These are phyloP conservation scores for Fomitopsis pinicola DNA, from an alignment of 1,284 basidiomycete species.

Conservation along the genomic window DNA sequence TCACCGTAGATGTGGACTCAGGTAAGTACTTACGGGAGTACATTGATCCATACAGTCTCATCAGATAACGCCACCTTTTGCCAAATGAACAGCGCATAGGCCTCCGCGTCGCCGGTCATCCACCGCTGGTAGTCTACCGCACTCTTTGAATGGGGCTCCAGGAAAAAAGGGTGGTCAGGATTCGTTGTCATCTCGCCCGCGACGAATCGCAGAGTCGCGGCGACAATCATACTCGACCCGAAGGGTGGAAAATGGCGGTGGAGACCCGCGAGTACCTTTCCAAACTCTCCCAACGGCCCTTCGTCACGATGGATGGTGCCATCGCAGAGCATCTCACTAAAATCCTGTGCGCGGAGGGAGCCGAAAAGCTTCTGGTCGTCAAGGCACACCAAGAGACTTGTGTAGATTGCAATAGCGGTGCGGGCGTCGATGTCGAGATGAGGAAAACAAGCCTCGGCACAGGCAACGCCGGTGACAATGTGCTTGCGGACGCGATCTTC, in stretches of 20 bases:
- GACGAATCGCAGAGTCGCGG: background rate
- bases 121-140: background rate
- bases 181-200: background rate
- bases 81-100: background rate
- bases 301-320: background rate
- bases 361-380: background rate
- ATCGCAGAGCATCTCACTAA: background rate
- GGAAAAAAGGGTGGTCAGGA: background rate
- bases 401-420: background rate
- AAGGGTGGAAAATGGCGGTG: background rate
- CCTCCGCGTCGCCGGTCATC: background rate
- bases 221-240: background rate
- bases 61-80: too few species aligned
- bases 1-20: too few species aligned
- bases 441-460: background rate
- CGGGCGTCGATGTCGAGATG: conserved; percentile 1
- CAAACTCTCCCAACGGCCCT: background rate
- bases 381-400: background rate
- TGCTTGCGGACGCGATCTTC: background rate
- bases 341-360: too few species aligned
- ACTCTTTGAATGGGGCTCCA: background rate
- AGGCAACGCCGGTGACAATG: background rate
- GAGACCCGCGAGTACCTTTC: background rate
- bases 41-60: too few species aligned
- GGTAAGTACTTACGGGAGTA: background rate